A percentile compares a stretch with the other conserved stretches of the same genome.
These are phyloP conservation scores for Lactifluus piperatus DNA, from an alignment of 768 basidiomycete genomes.

Conservation along the genomic window DNA sequence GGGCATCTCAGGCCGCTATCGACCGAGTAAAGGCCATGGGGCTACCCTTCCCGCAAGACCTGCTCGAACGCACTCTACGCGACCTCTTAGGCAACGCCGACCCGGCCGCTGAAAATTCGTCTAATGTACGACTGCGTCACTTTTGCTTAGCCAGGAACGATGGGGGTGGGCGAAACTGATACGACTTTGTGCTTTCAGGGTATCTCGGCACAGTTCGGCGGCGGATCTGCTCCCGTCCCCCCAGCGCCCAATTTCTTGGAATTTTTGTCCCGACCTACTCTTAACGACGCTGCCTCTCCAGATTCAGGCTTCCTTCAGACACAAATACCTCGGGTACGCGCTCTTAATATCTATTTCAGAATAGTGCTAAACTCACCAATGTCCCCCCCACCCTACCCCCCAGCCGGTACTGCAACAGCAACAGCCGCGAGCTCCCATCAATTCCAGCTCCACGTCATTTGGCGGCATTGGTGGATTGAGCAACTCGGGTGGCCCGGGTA, in stretches of 20 bases:
- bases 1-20: constrained; percentile 65
- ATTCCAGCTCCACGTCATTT: constrained; percentile 17
- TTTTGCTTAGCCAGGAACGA: not conserved
- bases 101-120: constrained; percentile 90
- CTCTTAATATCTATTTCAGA: not conserved
- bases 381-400: no score
- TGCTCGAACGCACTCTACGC: constrained; percentile 75
- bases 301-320: constrained; percentile 29
- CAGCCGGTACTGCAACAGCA: constrained; percentile 69
- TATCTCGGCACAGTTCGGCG: constrained; percentile 59
- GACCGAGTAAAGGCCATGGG: constrained; percentile 82
- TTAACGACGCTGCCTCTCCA: constrained; percentile 28
- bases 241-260: constrained; percentile 28
- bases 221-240: constrained; percentile 36
- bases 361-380: not conserved
- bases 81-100: constrained; percentile 97
- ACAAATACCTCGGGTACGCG: constrained; percentile 60
- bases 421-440: constrained; percentile 23
- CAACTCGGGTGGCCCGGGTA: not conserved
- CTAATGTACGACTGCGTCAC: constrained; percentile 52
- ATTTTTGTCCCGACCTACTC: constrained; percentile 20
- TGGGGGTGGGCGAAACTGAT: constrained; percentile 9
- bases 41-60: constrained; percentile 70
- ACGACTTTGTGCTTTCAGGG: constrained; percentile 40
- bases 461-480: constrained; percentile 23